A percentile compares a stretch with the other conserved stretches of the same genome.
Evolutionary conservation across 768 basidiomycete species (phyloP).

Genomic region (Pleurotus tuber-regium): DNA sequence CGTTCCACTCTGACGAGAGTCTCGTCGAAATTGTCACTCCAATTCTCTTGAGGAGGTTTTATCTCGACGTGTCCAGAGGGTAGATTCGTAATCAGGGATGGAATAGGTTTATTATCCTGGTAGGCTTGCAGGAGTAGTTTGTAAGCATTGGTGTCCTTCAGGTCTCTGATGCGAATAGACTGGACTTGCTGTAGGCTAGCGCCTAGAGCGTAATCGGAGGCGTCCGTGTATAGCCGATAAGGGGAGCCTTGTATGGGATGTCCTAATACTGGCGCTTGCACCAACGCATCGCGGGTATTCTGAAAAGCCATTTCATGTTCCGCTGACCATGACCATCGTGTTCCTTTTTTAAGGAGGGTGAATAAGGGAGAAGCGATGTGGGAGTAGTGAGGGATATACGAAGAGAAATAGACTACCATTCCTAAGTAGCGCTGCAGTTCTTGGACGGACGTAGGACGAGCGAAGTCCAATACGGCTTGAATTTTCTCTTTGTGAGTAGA

Average conservation of each 20-base stretch:
- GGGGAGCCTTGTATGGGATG: conserved; percentile 16
- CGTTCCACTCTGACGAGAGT: background rate
- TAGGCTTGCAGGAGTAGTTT: conserved; percentile 6
- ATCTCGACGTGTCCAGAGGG: too few relatives aligned
- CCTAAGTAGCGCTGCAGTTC: conserved; percentile 20
- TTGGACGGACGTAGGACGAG: background rate
- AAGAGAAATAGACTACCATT: conserved; percentile 13
- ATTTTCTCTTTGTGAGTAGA: conserved; percentile 12
- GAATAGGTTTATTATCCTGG: conserved; percentile 1
- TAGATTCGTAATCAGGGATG: background rate
- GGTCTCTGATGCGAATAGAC: conserved; percentile 5
- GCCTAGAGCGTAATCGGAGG: conserved; percentile 8
- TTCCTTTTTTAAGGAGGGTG: conserved; percentile 1
- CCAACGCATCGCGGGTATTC: conserved; percentile 16
- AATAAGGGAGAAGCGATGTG: conserved; percentile 11
- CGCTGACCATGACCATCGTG: background rate
- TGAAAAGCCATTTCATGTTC: conserved; percentile 19
- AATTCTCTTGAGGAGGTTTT: too few relatives aligned
- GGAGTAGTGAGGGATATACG: conserved; percentile 10
- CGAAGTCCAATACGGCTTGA: background rate
- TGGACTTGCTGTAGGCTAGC: conserved; percentile 16
- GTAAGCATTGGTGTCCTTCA: conserved; percentile 13
- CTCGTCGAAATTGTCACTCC: too few relatives aligned
- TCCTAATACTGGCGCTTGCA: conserved; percentile 19
- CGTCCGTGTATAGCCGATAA: conserved; percentile 27